A percentile compares a stretch with the other conserved stretches of the same genome.
Conservation (phyloP, 805 yeast genomes). For the Cyberlindnera euphorbiiphila region DNA sequence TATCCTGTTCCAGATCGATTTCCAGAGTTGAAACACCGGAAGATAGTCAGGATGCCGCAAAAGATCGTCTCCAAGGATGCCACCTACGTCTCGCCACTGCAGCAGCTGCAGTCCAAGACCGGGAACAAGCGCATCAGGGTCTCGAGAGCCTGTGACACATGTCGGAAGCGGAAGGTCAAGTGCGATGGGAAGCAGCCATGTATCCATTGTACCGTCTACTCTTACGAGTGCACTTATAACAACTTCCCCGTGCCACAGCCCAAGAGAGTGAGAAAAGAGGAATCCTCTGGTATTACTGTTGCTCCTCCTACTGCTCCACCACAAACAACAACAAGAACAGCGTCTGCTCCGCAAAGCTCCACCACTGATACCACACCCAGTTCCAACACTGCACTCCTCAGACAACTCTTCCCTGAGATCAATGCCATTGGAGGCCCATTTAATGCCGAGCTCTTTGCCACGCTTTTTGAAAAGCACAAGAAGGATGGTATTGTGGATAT, state of each 20-base stretch:
- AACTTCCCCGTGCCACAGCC: constrained; percentile 38
- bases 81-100: constrained; percentile 23
- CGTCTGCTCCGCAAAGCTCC: too few relatives aligned
- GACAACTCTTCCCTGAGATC: constrained; percentile 21
- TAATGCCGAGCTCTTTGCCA: constrained; percentile 18
- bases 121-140: constrained; percentile 53
- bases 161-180: constrained; percentile 72
- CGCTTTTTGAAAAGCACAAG: constrained; percentile 18
- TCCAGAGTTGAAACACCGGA: background rate
- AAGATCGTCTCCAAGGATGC: constrained; percentile 25
- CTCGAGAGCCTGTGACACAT: constrained; percentile 69
- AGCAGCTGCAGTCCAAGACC: constrained; percentile 22
- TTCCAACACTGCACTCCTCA: constrained; percentile 4
- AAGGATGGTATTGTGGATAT: constrained; percentile 19
- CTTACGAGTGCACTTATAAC: constrained; percentile 80
- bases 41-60: constrained; percentile 21
- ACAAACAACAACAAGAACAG: background rate
- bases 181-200: constrained; percentile 86
- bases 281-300: background rate
- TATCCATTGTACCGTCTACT: constrained; percentile 83
- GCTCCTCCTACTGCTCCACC: constrained; percentile 1
- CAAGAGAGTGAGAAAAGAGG: constrained; percentile 2
- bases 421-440: constrained; percentile 12
- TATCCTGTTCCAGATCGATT: too few relatives aligned
- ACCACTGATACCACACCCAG: background rate